Evolutionary conservation across 1,139 yeast species (phyloP).

Genomic region (Komagataea norvegica): DNA sequence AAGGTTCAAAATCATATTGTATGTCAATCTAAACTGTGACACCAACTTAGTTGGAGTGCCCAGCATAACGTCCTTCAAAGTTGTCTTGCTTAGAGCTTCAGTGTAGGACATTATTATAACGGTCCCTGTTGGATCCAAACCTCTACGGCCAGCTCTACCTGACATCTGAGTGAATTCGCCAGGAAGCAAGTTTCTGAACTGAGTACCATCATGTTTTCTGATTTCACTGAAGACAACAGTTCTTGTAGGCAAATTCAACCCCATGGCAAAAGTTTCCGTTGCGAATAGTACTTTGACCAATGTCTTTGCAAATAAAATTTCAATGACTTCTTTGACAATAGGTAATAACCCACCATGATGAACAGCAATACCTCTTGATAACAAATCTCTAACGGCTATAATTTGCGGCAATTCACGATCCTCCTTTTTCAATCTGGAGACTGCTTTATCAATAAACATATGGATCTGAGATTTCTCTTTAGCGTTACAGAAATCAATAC

Average conservation of each 20-base stretch:
- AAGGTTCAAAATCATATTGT: constrained; percentile 89
- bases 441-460: constrained; percentile 87
- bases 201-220: constrained; percentile 85
- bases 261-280: constrained; percentile 98
- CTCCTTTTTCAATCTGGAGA: constrained; percentile 80
- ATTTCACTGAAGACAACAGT: constrained; percentile 87
- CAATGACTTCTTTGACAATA: constrained; percentile 91
- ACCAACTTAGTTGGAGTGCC: constrained; percentile 87
- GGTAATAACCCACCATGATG: constrained; percentile 98
- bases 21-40: constrained; percentile 90
- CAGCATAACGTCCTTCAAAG: constrained; percentile 72
- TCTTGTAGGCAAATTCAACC: constrained; percentile 92
- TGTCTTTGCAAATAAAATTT: constrained; percentile 81
- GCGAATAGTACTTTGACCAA: constrained; percentile 90
- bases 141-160: constrained; percentile 98
- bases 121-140: constrained; percentile 88
- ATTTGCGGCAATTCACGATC: constrained; percentile 94
- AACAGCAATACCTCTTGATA: constrained; percentile 90
- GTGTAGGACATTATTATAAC: constrained; percentile 90
- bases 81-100: constrained; percentile 54
- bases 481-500: constrained; percentile 76
- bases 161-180: constrained; percentile 99
- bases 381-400: constrained; percentile 69
- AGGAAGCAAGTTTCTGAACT: constrained; percentile 75
- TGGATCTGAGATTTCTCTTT: constrained; percentile 87